Evolutionary conservation across 345 rosid species (phyloP), one percentile per base, ranked within the genome.

Genomic region (rapeseed (Brassica napus)): DNA sequence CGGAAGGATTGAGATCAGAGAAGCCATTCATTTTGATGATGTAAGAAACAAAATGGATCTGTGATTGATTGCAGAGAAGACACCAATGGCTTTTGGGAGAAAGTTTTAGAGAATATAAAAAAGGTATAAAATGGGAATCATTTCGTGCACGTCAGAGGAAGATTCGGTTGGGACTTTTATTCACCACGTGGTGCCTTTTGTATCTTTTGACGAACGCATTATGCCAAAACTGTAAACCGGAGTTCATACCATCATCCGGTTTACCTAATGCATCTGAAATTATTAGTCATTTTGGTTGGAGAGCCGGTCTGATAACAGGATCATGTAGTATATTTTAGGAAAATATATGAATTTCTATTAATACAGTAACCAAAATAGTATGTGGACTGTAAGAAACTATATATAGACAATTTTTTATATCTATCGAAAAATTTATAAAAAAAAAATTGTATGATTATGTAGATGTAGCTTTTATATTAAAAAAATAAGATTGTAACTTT

Each of bases 1-100:
- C 79, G 12, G 82, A 52, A 28, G 75, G 49, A 69, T 18, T 69
- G n/a, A 79, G 75, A 49, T 74, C 79, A 69, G 79, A 16, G 49
- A 62, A 12, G 49, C 79, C 82, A 74, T 79, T 74, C 82, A 79
- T 79, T 16, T 24, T 67, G 78, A 67, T 31, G 70, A 47, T 52
- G 31, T 14, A 30, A 24, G 23, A 55, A 31, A 14, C 2, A 55
- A 5, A 31, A 47, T 1, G 26, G 58, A 73, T 73, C 78, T 34
- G 21, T 5, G 35, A 68, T 21, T 5, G 35, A 68, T 21, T 72
- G 69, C 31, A 15, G 65, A 42, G 72, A 42, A 58, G 52, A 12
- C 55, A 71, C 6, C 42, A 79, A 61, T 79, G 64, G 55, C 54
- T 59, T 7, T 73, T 42, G 55, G 60, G 54, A 44, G 54, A 14